Evolutionary conservation across 768 basidiomycete species (phyloP).

Genomic region (Chiua virens): DNA sequence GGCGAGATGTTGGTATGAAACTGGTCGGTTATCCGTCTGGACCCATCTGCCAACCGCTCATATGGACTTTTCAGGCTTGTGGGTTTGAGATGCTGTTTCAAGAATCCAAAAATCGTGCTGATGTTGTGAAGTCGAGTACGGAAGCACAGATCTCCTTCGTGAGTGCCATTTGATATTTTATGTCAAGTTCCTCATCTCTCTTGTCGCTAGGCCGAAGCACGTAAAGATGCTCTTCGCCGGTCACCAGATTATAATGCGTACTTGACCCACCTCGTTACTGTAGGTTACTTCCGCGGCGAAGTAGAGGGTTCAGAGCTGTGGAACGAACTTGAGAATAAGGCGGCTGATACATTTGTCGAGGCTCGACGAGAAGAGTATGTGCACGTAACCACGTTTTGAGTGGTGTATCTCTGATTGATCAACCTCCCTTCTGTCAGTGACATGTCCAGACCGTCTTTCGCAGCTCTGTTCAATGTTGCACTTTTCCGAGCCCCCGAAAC

Average conservation of each 20-base stretch:
- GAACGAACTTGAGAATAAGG: slow-evolving; percentile 71
- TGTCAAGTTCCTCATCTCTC: not conserved
- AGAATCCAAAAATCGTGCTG: slow-evolving; percentile 66
- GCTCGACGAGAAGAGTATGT: slow-evolving; percentile 68
- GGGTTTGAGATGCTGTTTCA: slow-evolving; percentile 98
- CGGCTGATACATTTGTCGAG: slow-evolving; percentile 63
- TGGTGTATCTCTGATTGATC: slow-evolving; percentile 2
- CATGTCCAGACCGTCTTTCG: slow-evolving; percentile 71
- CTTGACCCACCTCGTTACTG: slow-evolving; percentile 58
- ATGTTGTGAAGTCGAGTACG: slow-evolving; percentile 33
- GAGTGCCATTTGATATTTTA: slow-evolving; percentile 17
- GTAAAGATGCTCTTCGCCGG: slow-evolving; percentile 64
- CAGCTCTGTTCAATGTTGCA: slow-evolving; percentile 66
- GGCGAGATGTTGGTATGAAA: slow-evolving; percentile 91
- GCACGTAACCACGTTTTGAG: not conserved
- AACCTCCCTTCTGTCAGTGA: slow-evolving; percentile 37
- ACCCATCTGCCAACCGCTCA: not conserved
- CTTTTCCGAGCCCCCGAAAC: slow-evolving; percentile 43
- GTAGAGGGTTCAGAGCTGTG: slow-evolving; percentile 75
- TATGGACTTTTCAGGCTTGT: slow-evolving; percentile 58
- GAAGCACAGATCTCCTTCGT: slow-evolving; percentile 51
- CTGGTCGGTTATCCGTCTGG: slow-evolving; percentile 50
- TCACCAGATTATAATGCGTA: slow-evolving; percentile 71
- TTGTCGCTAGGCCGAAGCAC: slow-evolving; percentile 52
- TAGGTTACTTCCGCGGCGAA: slow-evolving; percentile 80